Percentiles rank a stretch among this genome's conserved stretches.
Conservation (phyloP, 1,139 yeast species). For the Petasospora fabianii region DNA sequence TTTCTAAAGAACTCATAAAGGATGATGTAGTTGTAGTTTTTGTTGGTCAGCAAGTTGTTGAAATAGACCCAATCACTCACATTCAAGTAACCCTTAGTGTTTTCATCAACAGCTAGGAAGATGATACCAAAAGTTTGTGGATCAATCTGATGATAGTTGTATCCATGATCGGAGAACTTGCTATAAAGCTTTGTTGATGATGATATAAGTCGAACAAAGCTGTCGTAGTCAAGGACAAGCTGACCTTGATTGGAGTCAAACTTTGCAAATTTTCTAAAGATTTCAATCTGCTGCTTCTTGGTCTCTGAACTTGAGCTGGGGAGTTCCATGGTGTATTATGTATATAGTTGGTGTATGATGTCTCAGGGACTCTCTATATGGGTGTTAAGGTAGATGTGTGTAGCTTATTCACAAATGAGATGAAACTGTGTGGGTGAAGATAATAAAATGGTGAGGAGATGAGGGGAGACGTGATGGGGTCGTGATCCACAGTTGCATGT, state of each 20-base stretch:
- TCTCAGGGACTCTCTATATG: not conserved
- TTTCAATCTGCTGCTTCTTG: conserved; percentile 36
- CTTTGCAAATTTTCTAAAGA: conserved; percentile 34
- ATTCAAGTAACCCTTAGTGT: conserved; percentile 57
- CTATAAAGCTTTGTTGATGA: conserved; percentile 28
- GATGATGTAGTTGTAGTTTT: conserved; percentile 57
- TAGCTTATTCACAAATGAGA: too few species aligned
- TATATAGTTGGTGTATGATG: not conserved
- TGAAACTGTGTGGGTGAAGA: too few species aligned
- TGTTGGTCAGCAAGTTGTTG: conserved; percentile 49
- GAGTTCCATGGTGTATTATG: conserved; percentile 33
- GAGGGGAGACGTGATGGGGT: too few species aligned
- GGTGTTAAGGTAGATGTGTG: not conserved
- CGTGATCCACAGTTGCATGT: too few species aligned
- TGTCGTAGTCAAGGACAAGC: conserved; percentile 31
- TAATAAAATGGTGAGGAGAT: too few species aligned
- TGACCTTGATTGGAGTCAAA: conserved; percentile 26
- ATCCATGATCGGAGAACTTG: conserved; percentile 19
- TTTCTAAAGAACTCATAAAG: conserved; percentile 48
- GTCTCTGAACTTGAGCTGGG: conserved; percentile 32
- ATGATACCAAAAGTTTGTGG: conserved; percentile 43
- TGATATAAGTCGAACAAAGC: conserved; percentile 33
- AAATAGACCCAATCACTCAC: conserved; percentile 59
- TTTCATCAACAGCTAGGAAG: conserved; percentile 61
- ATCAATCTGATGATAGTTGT: conserved; percentile 27